These are phyloP conservation scores for Lichtheimia ramosa DNA, from an alignment of 371 early-diverging fungal genomes.

Conservation along the genomic window DNA sequence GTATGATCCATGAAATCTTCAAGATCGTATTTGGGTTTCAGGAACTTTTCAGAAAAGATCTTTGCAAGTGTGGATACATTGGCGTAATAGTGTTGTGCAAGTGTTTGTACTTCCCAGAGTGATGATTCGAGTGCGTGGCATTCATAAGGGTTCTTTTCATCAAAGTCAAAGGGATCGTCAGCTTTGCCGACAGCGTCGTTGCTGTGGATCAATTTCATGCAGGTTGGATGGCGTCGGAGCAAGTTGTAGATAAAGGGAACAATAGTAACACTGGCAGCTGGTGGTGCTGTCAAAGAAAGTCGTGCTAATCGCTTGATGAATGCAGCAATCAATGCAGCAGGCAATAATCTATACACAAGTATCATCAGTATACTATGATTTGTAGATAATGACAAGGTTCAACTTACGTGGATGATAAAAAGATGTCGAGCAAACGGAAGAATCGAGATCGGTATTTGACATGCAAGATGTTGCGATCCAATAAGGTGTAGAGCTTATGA, in stretches of 20 bases:
- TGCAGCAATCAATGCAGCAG: conserved; percentile 85
- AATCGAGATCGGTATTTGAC: conserved; percentile 92
- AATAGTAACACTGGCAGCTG: conserved; percentile 78
- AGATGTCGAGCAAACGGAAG: conserved; percentile 85
- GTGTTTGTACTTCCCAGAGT: conserved; percentile 88
- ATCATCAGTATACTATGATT: background rate
- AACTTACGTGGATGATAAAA: conserved; percentile 82
- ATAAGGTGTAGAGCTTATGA: conserved; percentile 84
- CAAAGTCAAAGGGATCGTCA: conserved; percentile 70
- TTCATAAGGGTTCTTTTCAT: conserved; percentile 74
- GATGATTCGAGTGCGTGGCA: conserved; percentile 84
- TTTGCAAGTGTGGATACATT: conserved; percentile 83
- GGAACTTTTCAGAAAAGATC: conserved; percentile 84
- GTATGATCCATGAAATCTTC: conserved; percentile 95
- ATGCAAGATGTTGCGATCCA: conserved; percentile 86
- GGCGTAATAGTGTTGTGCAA: conserved; percentile 83
- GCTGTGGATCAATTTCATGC: conserved; percentile 84
- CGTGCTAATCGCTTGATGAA: conserved; percentile 92
- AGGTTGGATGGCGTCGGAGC: conserved; percentile 85
- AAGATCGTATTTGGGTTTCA: conserved; percentile 79
- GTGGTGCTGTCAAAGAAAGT: conserved; percentile 80
- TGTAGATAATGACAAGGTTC: background rate
- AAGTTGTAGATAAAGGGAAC: conserved; percentile 91
- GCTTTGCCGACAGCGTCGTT: conserved; percentile 31
- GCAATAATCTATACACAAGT: conserved; percentile 64